Percentiles rank a stretch among this genome's conserved stretches.
These are phyloP conservation scores for Silene coronaria DNA, from an alignment of 179 eudicot species.

Conservation along the genomic window DNA sequence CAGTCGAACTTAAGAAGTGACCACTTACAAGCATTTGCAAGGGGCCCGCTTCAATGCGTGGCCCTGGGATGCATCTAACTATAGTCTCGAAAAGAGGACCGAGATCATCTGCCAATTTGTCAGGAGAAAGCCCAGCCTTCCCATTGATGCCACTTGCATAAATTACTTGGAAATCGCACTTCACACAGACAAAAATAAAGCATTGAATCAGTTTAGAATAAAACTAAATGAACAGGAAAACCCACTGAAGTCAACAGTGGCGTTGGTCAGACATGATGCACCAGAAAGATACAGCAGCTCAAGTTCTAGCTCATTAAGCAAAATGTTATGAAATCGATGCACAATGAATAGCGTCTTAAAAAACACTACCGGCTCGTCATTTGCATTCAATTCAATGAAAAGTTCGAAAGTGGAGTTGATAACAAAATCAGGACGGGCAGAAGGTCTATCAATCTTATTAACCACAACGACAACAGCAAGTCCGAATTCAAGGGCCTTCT, in stretches of 20 bases:
- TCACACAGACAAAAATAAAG: conserved; percentile 24
- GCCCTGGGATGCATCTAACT: conserved; percentile 93
- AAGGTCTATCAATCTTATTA: conserved; percentile 89
- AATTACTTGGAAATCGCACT: conserved; percentile 97
- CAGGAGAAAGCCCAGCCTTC: conserved; percentile 84
- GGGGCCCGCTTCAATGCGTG: conserved; percentile 80
- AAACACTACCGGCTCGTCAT: conserved; percentile 78
- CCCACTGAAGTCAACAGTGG: neutral
- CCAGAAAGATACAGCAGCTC: neutral
- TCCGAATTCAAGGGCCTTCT: conserved; percentile 96
- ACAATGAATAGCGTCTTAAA: neutral
- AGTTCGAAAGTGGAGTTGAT: conserved; percentile 96
- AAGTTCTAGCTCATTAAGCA: neutral
- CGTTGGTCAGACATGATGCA: neutral
- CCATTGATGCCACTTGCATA: conserved; percentile 95
- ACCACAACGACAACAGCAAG: conserved; percentile 95
- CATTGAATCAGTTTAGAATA: neutral
- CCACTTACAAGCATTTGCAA: conserved; percentile 97
- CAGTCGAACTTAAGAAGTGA: conserved; percentile 19
- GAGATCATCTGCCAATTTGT: conserved; percentile 83
- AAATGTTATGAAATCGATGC: neutral
- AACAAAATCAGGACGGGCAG: conserved; percentile 92
- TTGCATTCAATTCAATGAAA: conserved; percentile 88
- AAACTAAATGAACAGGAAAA: neutral
- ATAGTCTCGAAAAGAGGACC: conserved; percentile 90